Base-by-base conservation (phyloP, 345 rosid genomes). In the Acer campestre region DNA sequence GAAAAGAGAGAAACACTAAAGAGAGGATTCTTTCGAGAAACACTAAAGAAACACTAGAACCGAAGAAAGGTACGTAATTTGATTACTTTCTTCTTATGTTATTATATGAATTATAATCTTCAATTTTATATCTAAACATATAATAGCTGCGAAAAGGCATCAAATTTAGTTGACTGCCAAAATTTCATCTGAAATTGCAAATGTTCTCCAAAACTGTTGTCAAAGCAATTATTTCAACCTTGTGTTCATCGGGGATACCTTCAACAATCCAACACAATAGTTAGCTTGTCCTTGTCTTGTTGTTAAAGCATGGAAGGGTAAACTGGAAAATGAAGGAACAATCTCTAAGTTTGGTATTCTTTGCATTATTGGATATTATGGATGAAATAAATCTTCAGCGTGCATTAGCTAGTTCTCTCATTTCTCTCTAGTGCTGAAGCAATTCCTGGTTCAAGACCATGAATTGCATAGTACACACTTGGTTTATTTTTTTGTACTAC, bases 401-500 rank as follows among this genome's bases (percentile, higher is more conserved):
- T n/a, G n/a, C n/a, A n/a, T n/a, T n/a, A n/a, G n/a, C n/a, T n/a
- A n/a, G 23, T 17, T 66, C 23, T 31, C 44, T 17, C n/a, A 1
- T 2, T 66, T 31, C 69, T 17, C 31, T 18, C 44, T 13, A 35
- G 25, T 66, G 48, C 69, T 18, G 2, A 17, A 10, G 70, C 20
- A 42, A 38, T 17, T 40, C 48, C 46, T n/a, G 7, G 27, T 40
- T 35, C 25, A 20, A 66, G 48, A 67, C 44, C 51, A 38, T 40
- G 11, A 35, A 67, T n/a, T 67, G 27, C 25, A 35, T 42, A n/a
- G 11, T 58, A 61, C 67, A 72, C 3, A 58, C 67, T 58, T 13
- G 75, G 67, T 38, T 35, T 20, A 38, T 71, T 58, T 69, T 72
- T 42, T n/a, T 35, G 59, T 42, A 68, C 56, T 20, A 68, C 53